A percentile compares a stretch with the other conserved stretches of the same genome.
phyloP scores from a whole-genome alignment of 2,329 filamentous ascomycete species.

The Calonectria hawksworthii region DNA sequence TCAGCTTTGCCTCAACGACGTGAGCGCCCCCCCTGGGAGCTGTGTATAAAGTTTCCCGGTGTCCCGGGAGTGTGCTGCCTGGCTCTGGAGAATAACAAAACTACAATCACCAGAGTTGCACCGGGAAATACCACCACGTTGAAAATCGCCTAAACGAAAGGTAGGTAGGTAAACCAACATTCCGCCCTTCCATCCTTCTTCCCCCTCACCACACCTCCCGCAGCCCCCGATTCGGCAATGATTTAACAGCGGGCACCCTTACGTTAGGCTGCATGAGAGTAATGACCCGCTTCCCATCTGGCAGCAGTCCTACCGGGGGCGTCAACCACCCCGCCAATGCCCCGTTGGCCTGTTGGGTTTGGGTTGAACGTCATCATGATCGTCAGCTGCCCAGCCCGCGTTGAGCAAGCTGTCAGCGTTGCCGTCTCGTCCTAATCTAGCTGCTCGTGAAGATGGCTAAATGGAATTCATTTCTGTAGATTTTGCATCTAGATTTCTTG shows the following conservation, averaged over 20 bases:
- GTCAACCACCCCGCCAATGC: background rate
- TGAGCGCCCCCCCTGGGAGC: background rate
- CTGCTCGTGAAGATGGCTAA: background rate
- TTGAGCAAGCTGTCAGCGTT: constrained; percentile 17
- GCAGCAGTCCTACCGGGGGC: background rate
- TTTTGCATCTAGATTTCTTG: background rate
- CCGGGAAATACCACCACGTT: background rate
- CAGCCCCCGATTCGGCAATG: constrained; percentile 3
- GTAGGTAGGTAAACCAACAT: too few species aligned
- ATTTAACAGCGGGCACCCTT: background rate
- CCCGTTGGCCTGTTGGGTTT: constrained; percentile 6
- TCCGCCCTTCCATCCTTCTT: background rate
- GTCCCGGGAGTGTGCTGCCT: background rate
- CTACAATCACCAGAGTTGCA: background rate
- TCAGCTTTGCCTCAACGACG: constrained; percentile 15
- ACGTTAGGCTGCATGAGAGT: constrained; percentile 8
- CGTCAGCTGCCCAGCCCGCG: constrained; percentile 4
- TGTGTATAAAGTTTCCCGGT: background rate
- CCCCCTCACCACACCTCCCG: background rate
- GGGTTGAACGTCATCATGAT: constrained; percentile 17
- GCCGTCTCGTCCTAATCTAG: background rate
- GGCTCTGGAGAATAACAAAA: background rate
- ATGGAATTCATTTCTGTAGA: background rate
- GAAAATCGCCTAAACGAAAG: background rate
- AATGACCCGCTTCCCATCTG: constrained; percentile 10